phyloP scores from a whole-genome alignment of 2,329 filamentous ascomycete species.

The Xylariaceae sp. region DNA sequence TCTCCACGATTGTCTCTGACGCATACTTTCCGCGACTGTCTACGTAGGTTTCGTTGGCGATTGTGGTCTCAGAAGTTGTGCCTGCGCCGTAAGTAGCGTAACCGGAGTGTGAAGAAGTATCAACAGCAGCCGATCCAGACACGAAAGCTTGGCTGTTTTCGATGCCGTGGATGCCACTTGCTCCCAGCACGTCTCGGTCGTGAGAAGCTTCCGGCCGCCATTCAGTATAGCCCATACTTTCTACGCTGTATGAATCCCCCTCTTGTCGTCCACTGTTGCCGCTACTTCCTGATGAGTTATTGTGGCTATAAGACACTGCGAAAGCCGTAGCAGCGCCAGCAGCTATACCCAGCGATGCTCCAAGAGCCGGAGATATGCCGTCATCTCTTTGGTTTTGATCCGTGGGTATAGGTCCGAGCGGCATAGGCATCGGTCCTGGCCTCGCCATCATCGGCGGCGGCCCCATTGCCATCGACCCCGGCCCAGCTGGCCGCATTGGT shows the following conservation, averaged over 20 bases:
- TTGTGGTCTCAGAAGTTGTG: not conserved
- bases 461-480: not conserved
- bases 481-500: constrained; percentile 5
- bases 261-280: no score
- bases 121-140: not conserved
- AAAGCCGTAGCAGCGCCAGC: not conserved
- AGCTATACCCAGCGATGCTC: not conserved
- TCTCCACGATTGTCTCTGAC: not conserved
- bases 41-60: not conserved
- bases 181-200: constrained; percentile 1
- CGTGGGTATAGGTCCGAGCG: constrained; percentile 1
- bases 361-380: not conserved
- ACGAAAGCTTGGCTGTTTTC: constrained; percentile 1
- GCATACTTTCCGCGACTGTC: not conserved
- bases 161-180: not conserved
- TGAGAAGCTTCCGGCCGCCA: not conserved
- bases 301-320: no score
- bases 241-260: no score
- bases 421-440: constrained; percentile 6
- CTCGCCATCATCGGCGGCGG: constrained; percentile 1
- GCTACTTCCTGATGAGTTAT: no score
- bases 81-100: not conserved
- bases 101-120: not conserved
- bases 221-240: no score
- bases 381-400: no score